A percentile compares a stretch with the other conserved stretches of the same genome.
Conservation (phyloP, 805 yeast species). For the Teunomyces panamensis region DNA sequence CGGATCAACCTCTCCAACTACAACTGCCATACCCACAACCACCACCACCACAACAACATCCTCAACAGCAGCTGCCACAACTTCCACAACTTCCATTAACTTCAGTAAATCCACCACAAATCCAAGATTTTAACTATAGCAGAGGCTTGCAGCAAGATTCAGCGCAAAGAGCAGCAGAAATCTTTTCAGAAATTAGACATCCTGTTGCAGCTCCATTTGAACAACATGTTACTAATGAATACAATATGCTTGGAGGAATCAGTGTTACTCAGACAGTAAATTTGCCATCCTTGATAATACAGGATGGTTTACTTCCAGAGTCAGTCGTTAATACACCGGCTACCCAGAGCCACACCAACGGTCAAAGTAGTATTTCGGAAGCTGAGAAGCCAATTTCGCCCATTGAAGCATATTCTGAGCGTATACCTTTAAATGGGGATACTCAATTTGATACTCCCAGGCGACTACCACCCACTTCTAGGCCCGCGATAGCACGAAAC, state of each 20-base stretch:
- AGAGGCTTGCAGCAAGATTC: background rate
- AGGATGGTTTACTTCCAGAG: background rate
- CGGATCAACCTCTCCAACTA: constrained; percentile 1
- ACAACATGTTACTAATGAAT: background rate
- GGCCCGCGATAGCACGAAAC: background rate
- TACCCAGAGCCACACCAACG: background rate
- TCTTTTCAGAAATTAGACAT: background rate
- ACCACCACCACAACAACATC: constrained; percentile 6
- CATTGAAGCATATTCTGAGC: background rate
- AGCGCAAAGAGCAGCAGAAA: background rate
- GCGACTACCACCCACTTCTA: background rate
- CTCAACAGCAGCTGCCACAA: constrained; percentile 5
- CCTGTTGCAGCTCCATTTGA: background rate
- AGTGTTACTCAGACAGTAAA: background rate
- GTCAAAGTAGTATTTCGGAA: background rate
- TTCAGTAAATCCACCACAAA: constrained; percentile 4
- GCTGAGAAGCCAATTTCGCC: background rate
- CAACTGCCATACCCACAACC: constrained; percentile 1
- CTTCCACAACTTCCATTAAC: constrained; percentile 5
- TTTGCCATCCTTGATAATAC: background rate
- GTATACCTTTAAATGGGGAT: background rate
- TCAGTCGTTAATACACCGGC: background rate
- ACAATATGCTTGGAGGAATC: background rate
- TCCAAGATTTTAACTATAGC: background rate
- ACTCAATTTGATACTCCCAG: background rate